phyloP scores from a whole-genome alignment of 495 filamentous ascomycete species.

The Haplographium delicatum region DNA sequence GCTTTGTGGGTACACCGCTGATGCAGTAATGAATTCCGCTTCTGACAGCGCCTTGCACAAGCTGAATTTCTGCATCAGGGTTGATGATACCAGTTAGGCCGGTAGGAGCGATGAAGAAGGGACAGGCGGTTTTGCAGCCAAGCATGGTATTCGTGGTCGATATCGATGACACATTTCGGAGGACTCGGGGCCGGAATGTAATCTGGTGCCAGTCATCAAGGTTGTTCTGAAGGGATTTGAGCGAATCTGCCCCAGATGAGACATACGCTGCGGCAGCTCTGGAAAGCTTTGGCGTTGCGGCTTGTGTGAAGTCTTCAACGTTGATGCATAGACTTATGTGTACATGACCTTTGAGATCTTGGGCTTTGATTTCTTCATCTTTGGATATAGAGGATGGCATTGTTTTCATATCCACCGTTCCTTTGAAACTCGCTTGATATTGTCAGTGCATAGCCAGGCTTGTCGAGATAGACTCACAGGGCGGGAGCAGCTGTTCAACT shows the following conservation, averaged over 20 bases:
- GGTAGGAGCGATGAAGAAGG: slow-evolving; percentile 42
- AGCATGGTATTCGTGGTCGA: background rate
- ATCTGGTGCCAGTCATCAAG: background rate
- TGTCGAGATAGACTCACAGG: too few species aligned
- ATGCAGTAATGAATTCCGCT: slow-evolving; percentile 37
- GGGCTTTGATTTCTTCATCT: background rate
- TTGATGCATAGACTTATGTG: background rate
- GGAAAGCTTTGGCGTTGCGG: background rate
- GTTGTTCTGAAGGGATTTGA: background rate
- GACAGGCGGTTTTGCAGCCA: background rate
- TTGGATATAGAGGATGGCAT: background rate
- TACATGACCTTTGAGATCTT: background rate
- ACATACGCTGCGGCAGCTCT: background rate
- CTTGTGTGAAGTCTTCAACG: background rate
- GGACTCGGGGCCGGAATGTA: background rate
- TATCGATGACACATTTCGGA: background rate
- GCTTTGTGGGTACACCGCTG: slow-evolving; percentile 6
- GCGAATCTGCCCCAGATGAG: background rate
- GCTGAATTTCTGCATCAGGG: slow-evolving; percentile 59
- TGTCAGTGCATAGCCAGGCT: too few species aligned
- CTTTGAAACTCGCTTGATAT: too few species aligned
- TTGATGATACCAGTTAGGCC: slow-evolving; percentile 67
- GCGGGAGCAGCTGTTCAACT: too few species aligned
- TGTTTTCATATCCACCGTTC: background rate
- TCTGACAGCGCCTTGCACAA: slow-evolving; percentile 53